Conservation (phyloP, 257 asterid species). For the Salvia hispanica region DNA sequence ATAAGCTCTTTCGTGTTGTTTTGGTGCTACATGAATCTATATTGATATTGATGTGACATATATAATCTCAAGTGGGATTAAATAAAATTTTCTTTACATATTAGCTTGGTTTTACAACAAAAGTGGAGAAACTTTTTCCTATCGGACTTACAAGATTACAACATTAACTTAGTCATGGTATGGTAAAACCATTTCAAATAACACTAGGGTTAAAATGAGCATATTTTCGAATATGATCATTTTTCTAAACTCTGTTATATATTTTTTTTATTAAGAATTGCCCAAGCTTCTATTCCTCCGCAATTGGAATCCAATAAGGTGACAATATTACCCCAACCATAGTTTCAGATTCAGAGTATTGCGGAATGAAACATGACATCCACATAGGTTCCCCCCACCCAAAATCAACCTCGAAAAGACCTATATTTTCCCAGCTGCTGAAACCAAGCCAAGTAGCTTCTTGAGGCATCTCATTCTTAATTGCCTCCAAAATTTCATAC, state of each 20-base stretch:
- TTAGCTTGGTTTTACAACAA: no score
- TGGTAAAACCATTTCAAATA: neutral
- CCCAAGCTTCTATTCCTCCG: constrained; percentile 85
- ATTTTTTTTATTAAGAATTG: constrained; percentile 68
- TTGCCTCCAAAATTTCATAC: constrained; percentile 19
- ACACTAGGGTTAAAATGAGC: constrained; percentile 23
- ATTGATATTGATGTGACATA: no score
- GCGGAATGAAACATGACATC: constrained; percentile 53
- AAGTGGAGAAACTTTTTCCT: no score
- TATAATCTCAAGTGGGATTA: no score
- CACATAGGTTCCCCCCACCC: constrained; percentile 85
- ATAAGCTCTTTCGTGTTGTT: no score
- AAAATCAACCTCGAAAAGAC: constrained; percentile 66
- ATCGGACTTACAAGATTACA: no score
- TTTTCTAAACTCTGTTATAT: constrained; percentile 44
- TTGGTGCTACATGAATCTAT: no score
- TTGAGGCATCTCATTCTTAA: neutral
- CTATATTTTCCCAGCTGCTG: constrained; percentile 72
- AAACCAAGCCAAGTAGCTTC: constrained; percentile 20
- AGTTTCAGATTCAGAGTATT: constrained; percentile 4
- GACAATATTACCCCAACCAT: constrained; percentile 38
- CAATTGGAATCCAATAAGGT: constrained; percentile 47
- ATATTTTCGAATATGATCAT: constrained; percentile 19
- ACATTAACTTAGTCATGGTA: no score
- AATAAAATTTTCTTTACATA: no score